These are phyloP conservation scores for Candida nanaspora DNA, from an alignment of 805 yeast genomes.

Conservation along the genomic window DNA sequence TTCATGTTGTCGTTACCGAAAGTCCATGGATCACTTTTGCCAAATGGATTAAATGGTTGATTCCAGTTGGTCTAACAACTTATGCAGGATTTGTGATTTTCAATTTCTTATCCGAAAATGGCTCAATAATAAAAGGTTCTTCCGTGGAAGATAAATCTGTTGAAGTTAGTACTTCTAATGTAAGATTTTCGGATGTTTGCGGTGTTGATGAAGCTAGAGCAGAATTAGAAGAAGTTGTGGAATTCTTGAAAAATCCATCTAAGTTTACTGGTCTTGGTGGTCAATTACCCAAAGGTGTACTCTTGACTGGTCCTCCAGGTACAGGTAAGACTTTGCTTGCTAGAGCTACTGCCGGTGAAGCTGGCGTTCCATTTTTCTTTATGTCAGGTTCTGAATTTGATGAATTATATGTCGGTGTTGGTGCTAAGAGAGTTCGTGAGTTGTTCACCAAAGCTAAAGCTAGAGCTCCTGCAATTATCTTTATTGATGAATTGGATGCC, in stretches of 20 bases:
- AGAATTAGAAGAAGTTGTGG: constrained; percentile 97
- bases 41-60: constrained; percentile 83
- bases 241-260: constrained; percentile 91
- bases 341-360: constrained; percentile 98
- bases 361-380: constrained; percentile 96
- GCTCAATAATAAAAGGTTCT: constrained; percentile 68
- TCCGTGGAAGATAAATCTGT: constrained; percentile 73
- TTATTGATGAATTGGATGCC: constrained; percentile 97
- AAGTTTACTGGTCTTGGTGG: constrained; percentile 97
- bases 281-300: constrained; percentile 92
- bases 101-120: constrained; percentile 73
- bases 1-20: constrained; percentile 91
- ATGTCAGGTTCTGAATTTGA: constrained; percentile 99
- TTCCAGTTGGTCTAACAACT: constrained; percentile 71
- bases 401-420: constrained; percentile 97
- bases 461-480: constrained; percentile 93
- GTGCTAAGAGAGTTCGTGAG: constrained; percentile 96
- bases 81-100: constrained; percentile 78
- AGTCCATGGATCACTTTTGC: constrained; percentile 70
- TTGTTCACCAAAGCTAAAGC: constrained; percentile 88
- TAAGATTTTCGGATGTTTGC: constrained; percentile 85
- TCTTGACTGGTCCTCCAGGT: constrained; percentile 98
- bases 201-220: constrained; percentile 99
- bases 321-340: constrained; percentile 97
- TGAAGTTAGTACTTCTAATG: constrained; percentile 79